phyloP scores from a whole-genome alignment of 257 asterid species.

The Primulina huaijiensis region DNA sequence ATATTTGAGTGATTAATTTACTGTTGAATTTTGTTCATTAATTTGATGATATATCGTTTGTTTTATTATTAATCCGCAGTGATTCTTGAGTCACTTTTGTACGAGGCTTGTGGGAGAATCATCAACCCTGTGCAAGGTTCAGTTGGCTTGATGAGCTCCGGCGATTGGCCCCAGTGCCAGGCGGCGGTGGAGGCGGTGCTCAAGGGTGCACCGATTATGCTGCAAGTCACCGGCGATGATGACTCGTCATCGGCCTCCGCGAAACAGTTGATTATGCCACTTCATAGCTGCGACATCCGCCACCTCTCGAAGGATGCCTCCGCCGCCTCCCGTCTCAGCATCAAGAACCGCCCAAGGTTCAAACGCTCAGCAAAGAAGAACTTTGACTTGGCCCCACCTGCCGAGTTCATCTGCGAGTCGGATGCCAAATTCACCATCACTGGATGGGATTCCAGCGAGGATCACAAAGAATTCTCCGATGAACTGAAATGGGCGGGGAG shows the following conservation, averaged over 20 bases:
- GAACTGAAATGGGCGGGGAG: constrained; percentile 46
- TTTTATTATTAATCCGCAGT: constrained; percentile 26
- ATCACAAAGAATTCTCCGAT: constrained; percentile 17
- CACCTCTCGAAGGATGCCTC: constrained; percentile 43
- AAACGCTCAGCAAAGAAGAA: constrained; percentile 36
- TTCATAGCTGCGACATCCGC: constrained; percentile 63
- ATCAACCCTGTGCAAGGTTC: constrained; percentile 71
- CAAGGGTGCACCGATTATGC: constrained; percentile 38
- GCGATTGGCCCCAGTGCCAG: constrained; percentile 64
- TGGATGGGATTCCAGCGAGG: constrained; percentile 51
- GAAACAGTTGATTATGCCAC: constrained; percentile 33
- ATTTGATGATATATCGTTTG: neutral
- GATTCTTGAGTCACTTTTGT: constrained; percentile 54
- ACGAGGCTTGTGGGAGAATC: constrained; percentile 90
- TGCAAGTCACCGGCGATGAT: constrained; percentile 25
- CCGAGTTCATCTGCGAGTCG: constrained; percentile 27
- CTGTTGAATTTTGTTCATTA: neutral
- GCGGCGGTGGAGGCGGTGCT: constrained; percentile 77
- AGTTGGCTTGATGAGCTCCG: constrained; percentile 61
- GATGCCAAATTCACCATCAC: constrained; percentile 62
- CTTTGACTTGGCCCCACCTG: neutral
- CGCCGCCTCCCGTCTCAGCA: constrained; percentile 24
- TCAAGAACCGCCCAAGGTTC: constrained; percentile 40
- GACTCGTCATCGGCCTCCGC: constrained; percentile 10
- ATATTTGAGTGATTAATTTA: neutral